phyloP scores from a whole-genome alignment of 2,329 filamentous ascomycete species.

The Aspergillus phoenicis region DNA sequence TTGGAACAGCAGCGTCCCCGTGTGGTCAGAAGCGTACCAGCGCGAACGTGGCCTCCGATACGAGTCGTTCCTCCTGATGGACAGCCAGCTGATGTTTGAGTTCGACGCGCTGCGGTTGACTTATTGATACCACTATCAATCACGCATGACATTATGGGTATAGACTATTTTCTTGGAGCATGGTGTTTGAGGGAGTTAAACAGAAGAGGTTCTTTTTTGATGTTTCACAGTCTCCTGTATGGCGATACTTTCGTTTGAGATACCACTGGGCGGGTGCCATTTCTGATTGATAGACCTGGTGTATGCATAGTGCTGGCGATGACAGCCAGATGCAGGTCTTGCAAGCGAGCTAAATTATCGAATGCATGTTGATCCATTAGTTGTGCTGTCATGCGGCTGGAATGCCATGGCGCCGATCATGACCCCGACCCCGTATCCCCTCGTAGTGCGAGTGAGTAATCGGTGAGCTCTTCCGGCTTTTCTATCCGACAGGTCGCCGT shows the following conservation, averaged over 20 bases:
- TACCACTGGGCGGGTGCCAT: neutral
- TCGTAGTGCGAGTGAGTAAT: neutral
- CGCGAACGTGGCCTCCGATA: slow-evolving; percentile 28
- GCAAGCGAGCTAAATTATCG: neutral
- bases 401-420: neutral
- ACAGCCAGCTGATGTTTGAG: slow-evolving; percentile 29
- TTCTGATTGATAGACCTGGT: neutral
- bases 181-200: neutral
- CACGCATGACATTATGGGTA: neutral
- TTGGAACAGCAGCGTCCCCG: slow-evolving; percentile 22
- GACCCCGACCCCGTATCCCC: neutral
- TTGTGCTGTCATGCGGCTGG: neutral
- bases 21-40: slow-evolving; percentile 10
- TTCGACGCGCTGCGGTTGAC: slow-evolving; percentile 14
- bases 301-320: neutral
- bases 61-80: slow-evolving; percentile 34
- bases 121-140: neutral
- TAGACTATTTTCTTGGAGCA: neutral
- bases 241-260: neutral
- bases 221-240: neutral
- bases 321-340: neutral
- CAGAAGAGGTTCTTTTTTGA: neutral
- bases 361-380: neutral
- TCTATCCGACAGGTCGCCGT: neutral
- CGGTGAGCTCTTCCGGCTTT: neutral